These are phyloP conservation scores for Triticum turgidum DNA, from an alignment of 176 grass and related monocot genomes.

Conservation along the genomic window DNA sequence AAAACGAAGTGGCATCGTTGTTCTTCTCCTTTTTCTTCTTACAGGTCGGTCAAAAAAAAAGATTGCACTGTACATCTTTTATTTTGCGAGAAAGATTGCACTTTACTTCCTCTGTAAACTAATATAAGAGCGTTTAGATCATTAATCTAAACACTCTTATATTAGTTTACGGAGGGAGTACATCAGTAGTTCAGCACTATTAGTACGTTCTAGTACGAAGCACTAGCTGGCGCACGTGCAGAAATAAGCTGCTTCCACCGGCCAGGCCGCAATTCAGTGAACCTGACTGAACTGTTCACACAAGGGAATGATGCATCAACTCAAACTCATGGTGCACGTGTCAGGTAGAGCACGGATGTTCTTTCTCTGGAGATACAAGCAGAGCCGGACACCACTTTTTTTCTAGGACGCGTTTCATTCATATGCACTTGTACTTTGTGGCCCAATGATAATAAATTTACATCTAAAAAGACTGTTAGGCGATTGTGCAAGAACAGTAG, in stretches of 20 bases:
- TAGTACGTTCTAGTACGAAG: background rate
- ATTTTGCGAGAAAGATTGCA: too few relatives aligned
- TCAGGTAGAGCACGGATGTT: background rate
- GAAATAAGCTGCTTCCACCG: background rate
- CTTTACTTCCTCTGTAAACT: too few relatives aligned
- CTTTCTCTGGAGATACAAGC: too few relatives aligned
- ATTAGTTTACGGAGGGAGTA: too few relatives aligned
- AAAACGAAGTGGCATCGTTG: background rate
- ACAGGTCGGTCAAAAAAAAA: too few relatives aligned
- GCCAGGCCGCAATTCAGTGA: background rate
- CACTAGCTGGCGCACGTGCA: background rate
- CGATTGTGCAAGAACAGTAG: too few relatives aligned
- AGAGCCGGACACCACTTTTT: background rate
- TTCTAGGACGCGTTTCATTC: background rate
- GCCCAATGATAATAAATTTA: too few relatives aligned
- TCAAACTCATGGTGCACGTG: background rate
- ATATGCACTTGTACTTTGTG: background rate
- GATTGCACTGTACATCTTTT: too few relatives aligned
- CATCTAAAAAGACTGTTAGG: too few relatives aligned
- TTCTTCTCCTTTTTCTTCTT: background rate
- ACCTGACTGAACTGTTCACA: background rate
- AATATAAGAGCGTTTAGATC: too few relatives aligned
- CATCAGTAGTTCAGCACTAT: too few relatives aligned
- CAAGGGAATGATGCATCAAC: background rate
- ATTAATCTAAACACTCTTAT: too few relatives aligned